Evolutionary conservation across 2,329 filamentous ascomycete genomes (phyloP).

Genomic region (Aspergillus pseudoviridinutans): DNA sequence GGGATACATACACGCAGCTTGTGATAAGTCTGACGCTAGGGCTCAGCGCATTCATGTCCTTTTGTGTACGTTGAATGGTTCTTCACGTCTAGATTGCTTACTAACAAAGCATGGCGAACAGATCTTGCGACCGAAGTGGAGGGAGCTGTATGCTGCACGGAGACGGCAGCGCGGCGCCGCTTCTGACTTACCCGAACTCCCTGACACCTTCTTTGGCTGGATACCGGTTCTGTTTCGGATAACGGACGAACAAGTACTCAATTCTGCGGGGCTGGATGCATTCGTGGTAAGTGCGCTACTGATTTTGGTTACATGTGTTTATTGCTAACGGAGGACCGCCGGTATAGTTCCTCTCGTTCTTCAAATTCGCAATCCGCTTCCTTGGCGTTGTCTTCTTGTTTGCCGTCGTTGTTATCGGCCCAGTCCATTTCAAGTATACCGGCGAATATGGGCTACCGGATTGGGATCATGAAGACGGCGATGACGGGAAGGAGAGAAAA

Average conservation of each 20-base stretch:
- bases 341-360: conserved; percentile 77
- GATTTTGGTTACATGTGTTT: not conserved
- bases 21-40: conserved; percentile 42
- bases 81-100: not conserved
- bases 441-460: conserved; percentile 40
- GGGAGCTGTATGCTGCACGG: conserved; percentile 80
- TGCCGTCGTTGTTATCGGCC: conserved; percentile 73
- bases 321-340: not conserved
- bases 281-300: conserved; percentile 65
- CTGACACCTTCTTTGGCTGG: conserved; percentile 87
- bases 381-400: conserved; percentile 77
- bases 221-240: conserved; percentile 80
- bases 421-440: conserved; percentile 71
- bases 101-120: conserved; percentile 34
- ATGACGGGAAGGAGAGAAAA: conserved; percentile 28
- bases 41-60: conserved; percentile 42
- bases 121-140: conserved; percentile 88
- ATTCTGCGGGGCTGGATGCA: conserved; percentile 87
- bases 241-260: conserved; percentile 82
- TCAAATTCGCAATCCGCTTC: conserved; percentile 89
- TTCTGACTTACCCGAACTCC: conserved; percentile 68
- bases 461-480: conserved; percentile 33
- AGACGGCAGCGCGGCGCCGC: conserved; percentile 69
- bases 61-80: conserved; percentile 37
- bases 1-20: conserved; percentile 43